Evolutionary conservation across 305 asterid species (phyloP), one percentile per base, ranked within the genome.

Genomic region (Solanum hybrid): DNA sequence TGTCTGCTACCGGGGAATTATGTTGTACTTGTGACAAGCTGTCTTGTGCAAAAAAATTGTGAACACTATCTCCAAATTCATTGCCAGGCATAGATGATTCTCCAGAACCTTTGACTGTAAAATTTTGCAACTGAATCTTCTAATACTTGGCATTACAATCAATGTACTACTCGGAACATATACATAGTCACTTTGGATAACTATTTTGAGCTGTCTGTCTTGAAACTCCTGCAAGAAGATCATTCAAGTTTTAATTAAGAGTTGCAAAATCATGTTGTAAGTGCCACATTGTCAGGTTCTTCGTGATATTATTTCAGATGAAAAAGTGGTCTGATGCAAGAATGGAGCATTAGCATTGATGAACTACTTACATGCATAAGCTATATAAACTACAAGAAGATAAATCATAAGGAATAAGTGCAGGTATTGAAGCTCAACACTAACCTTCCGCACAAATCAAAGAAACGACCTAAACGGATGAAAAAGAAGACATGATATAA

Each of bases 41-140:
- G 90, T 95, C 98, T 92, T 94, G 99, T 0, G 97, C 97, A 90
- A 96, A 97, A 92, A 96, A 96, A 94, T 97, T 97, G 97, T 96
- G 99, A 92, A 96, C 98, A 95, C 98, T 94, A 87, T 96, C 99
- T 89, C 98, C 98, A 89, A 91, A 93, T 93, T 93, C 98, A 95
- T 96, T 95, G 91, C 99, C 99, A 95, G 99, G 99, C 99, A 97
- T 97, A 92, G 99, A 95, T 96, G 94, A 92, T 92, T 89, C 82
- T 91, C 87, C 88, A 85, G 90, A 88, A 32, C 85, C 38, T 78
- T 35, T 22, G 76, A 51, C 78, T 3, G 87, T 32, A 85, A 22
- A 60, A 22, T 85, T 35, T 85, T 56, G 77, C 88, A 85, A n/a
- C 88, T 60, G 77, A 60, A 34, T 56, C 42, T 32, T 85, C 88